Evolutionary conservation across 768 basidiomycete species (phyloP), one percentile per base, ranked within the genome.

Genomic region (Cyclocybe aegerita): DNA sequence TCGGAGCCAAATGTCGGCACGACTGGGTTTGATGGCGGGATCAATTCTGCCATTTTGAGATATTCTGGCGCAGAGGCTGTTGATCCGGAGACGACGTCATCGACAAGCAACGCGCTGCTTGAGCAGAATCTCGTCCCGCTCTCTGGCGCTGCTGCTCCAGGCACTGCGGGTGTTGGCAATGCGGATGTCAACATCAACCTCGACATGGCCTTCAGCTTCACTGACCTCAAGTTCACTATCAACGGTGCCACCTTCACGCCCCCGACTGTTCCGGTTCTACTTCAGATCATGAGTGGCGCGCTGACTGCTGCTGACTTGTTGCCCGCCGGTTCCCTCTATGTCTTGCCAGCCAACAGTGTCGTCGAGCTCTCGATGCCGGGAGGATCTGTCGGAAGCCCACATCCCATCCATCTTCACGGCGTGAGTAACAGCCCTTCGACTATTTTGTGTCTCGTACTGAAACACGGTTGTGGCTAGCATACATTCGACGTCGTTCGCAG

Each of bases 11-110:
- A 69, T 39, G 12, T 40, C 59, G 14, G 61, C 62, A 3, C 42
- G 1, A 38, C 33, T 34, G 49, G 49, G 15, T 50, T 56, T 34
- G 39, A 16, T 4, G 45, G 38, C 7, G 51, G 46, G 16, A 66
- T 71, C 50, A 79, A 76, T 56, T 66, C 66, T 35, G 81, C 78
- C 2, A 79, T 82, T 49, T 55, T 82, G 15, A 15, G 77, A 41
- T 82, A 82, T 50, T 56, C 14, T 0, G 76, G 74, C 12, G 81
- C 81, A 6, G 53, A 65, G 0, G 46, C 43, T 14, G 46, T 55
- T 14, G 78, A 81, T 30, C 80, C 80, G 3, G 66, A 67, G 2
- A 72, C 70, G 37, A 41, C 60, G 51, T 6, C 60, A 59, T 29
- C 55, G 43, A 44, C 42, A 16, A 38, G 36, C 15, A 61, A 64